Evolutionary conservation across 495 filamentous ascomycete species (phyloP).

Genomic region (Neurospora sublineolata): DNA sequence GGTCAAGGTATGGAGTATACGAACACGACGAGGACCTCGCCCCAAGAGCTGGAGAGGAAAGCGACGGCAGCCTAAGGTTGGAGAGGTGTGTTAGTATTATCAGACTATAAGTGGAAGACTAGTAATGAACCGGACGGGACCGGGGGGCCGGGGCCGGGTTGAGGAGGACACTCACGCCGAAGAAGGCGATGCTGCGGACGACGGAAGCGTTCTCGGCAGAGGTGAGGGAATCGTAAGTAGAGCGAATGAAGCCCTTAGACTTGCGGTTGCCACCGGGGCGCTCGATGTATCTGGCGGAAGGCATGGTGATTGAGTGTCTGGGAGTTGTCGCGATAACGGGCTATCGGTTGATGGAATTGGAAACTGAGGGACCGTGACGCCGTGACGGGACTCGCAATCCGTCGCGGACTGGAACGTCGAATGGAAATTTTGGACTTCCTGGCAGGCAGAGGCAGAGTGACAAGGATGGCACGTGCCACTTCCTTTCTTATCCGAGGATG

Average conservation of each 20-base stretch:
- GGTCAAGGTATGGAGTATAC: background rate
- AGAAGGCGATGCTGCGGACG: conserved; percentile 59
- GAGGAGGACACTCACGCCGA: conserved; percentile 47
- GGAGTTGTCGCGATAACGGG: background rate
- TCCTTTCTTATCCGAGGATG: background rate
- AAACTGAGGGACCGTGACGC: background rate
- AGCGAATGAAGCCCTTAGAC: conserved; percentile 29
- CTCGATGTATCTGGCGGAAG: conserved; percentile 25
- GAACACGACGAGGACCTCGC: conserved; percentile 35
- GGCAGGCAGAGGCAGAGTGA: background rate
- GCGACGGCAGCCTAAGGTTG: conserved; percentile 50
- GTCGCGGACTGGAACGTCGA: background rate
- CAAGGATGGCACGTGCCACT: background rate
- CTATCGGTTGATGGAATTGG: background rate
- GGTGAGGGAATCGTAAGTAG: conserved; percentile 52
- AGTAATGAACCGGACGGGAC: background rate
- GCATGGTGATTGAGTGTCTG: conserved; percentile 21
- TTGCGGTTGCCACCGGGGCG: conserved; percentile 12
- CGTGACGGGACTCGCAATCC: background rate
- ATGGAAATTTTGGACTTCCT: background rate
- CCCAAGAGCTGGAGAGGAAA: conserved; percentile 62
- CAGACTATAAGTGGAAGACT: background rate
- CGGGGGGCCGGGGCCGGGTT: background rate
- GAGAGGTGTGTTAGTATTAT: conserved; percentile 12
- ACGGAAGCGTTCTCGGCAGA: conserved; percentile 64